Base-by-base conservation (phyloP, 1,139 yeast genomes). In the Hyphopichia burtonii region DNA sequence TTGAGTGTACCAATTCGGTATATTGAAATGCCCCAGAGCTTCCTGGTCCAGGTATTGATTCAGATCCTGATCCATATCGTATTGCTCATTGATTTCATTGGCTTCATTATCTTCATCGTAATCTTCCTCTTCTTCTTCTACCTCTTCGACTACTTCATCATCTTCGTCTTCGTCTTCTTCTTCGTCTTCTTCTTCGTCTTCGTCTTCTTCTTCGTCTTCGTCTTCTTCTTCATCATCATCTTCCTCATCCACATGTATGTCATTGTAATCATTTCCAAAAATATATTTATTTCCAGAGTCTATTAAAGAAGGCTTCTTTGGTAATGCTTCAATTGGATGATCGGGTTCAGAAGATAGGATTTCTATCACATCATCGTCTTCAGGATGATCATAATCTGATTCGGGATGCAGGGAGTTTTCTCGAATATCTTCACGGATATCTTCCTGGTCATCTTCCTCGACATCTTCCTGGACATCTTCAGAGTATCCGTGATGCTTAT, bases 131-230 rank as follows among this genome's bases (percentile, higher is more conserved):
- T 52, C 53, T 32, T 49, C 52, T 2, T 49, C 59, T 1, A 53
- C 53, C 17, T 51, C 62, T 1, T 45, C 54, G 2, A 48, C 52
- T 4, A 41, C 44, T 7, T 51, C 57, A 4, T 42, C 54, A 27
- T 28, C 31, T n/a, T 42, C 54, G 16, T 42, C 54, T 14, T 51
- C 50, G 2, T 41, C 44, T 6, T 43, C 47, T 16, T 42, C 43
- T 12, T 37, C 43, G 8, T 44, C 49, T 11, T 42, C 38, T 14
- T 31, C 38, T 32, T 35, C 45, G 7, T 46, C 46, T 7, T 50
- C 51, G 20, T 52, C 52, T 18, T 14, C 15, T 16, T 25, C 38
- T 23, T 32, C 54, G 31, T 51, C 58, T 35, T 58, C 58, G 19
- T 48, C 45, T 11, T 46, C 53, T 42, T 56, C 54, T 35, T 52